These are phyloP conservation scores for Colletotrichum musae DNA, from an alignment of 2,329 filamentous ascomycete genomes.

Conservation along the genomic window DNA sequence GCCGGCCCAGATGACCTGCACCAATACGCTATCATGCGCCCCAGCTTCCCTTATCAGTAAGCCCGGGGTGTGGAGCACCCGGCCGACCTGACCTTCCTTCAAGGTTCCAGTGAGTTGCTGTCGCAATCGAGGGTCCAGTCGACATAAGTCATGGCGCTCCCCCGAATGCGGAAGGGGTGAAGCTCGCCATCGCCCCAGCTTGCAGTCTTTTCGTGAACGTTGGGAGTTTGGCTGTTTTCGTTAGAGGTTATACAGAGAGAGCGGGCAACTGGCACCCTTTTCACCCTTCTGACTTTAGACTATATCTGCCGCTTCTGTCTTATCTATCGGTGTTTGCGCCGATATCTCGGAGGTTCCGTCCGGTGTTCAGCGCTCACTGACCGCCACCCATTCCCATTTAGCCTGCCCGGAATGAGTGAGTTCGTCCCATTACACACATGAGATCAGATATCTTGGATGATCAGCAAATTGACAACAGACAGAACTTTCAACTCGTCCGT, in stretches of 20 bases:
- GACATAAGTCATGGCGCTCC: constrained; percentile 39
- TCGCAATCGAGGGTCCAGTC: constrained; percentile 34
- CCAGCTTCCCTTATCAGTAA: constrained; percentile 37
- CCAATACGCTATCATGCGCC: constrained; percentile 31
- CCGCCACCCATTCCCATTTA: constrained; percentile 4
- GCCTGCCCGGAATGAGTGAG: constrained; percentile 35
- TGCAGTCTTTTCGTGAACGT: constrained; percentile 1
- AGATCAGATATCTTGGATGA: not conserved
- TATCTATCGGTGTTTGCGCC: constrained; percentile 26
- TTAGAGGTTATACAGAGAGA: constrained; percentile 6
- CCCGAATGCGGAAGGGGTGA: constrained; percentile 31
- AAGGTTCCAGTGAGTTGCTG: constrained; percentile 22
- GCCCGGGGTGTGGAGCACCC: constrained; percentile 29
- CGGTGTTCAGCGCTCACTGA: constrained; percentile 22
- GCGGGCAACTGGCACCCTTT: not conserved
- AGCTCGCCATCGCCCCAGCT: constrained; percentile 17
- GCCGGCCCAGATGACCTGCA: constrained; percentile 16
- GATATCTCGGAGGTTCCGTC: constrained; percentile 35
- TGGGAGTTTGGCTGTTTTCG: not conserved
- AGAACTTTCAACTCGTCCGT: constrained; percentile 6
- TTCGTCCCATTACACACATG: constrained; percentile 28
- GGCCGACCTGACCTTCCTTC: not conserved
- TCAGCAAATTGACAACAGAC: not conserved
- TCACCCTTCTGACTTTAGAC: not conserved
- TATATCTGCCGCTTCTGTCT: constrained; percentile 1